Conservation (phyloP, 805 yeast species). For the Monosporozyma siamensis region DNA sequence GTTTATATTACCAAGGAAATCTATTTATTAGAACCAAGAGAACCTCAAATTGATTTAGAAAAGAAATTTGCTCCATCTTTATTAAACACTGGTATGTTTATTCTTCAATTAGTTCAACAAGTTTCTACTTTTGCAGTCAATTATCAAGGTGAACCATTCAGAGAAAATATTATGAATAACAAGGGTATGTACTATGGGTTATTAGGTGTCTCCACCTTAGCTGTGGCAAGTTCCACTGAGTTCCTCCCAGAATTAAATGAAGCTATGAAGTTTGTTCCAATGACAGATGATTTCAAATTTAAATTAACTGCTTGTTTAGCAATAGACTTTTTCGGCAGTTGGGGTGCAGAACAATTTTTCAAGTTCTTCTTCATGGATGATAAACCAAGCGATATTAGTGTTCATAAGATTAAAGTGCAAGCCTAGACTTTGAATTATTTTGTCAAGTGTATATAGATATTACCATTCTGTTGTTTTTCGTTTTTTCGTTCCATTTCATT, state of each 20-base stretch:
- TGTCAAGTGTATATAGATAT: too few relatives aligned
- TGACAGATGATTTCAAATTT: slow-evolving; percentile 62
- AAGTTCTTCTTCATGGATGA: slow-evolving; percentile 84
- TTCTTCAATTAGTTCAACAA: slow-evolving; percentile 90
- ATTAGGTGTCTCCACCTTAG: slow-evolving; percentile 80
- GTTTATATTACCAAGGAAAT: slow-evolving; percentile 77
- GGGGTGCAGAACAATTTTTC: slow-evolving; percentile 69
- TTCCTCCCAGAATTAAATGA: slow-evolving; percentile 90
- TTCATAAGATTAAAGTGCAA: slow-evolving; percentile 11
- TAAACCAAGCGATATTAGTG: slow-evolving; percentile 85
- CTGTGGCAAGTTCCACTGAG: slow-evolving; percentile 88
- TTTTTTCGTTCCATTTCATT: too few relatives aligned
- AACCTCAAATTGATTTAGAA: slow-evolving; percentile 81
- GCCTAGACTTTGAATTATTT: background rate
- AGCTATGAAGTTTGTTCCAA: slow-evolving; percentile 84
- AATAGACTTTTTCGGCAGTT: slow-evolving; percentile 67
- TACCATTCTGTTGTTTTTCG: too few relatives aligned
- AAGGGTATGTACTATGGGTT: slow-evolving; percentile 96
- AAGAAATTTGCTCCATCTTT: slow-evolving; percentile 81
- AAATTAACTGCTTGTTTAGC: slow-evolving; percentile 67
- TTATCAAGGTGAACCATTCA: slow-evolving; percentile 94
- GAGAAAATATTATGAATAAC: slow-evolving; percentile 81
- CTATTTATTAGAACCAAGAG: slow-evolving; percentile 85
- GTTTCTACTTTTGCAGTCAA: slow-evolving; percentile 96
- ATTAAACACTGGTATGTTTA: slow-evolving; percentile 90